Evolutionary conservation across 805 yeast species (phyloP), one percentile per base, ranked within the genome.

Genomic region (Candida peoriensis): DNA sequence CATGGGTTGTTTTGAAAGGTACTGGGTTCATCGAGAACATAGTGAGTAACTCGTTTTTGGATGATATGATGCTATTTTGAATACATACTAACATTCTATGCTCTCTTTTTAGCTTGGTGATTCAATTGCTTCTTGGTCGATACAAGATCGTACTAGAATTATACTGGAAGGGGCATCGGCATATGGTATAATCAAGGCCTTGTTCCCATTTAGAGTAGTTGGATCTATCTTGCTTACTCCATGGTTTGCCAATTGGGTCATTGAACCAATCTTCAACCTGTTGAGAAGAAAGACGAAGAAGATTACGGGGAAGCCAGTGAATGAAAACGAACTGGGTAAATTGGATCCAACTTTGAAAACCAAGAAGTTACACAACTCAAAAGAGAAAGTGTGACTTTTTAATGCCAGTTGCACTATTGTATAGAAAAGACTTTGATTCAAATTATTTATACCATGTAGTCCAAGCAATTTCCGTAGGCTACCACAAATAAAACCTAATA

Each of bases 121-220:
- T 24, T 54, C 38, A 20, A 46, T 39, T 5, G 41, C 42, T 40
- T 57, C 29, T 55, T 58, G 46, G 58, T 68, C 27, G 2, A 47
- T 78, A 12, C 67, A 64, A 27, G 77, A 75, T 23, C 75, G 77
- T 42, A 64, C 80, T 30, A 63, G 64, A 32, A 52, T 80, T 19
- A 60, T 84, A 6, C 54, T 78, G 44, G 84, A 82, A 43, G 94
- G 94, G 8, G 88, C 89, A 0, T 68, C 81, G 18, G 78, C 94
- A 0, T 85, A 78, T 47, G 81, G 79, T 5, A 58, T 79, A 4
- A 86, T 82, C 10, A 84, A 84, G 50, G 63, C 69, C 8, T 48
- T 72, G 16, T 55, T 77, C 41, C 85, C 86, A 0, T 33, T 76
- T 3, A 60, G 87, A 36, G 59, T 77, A 2, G 53, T 68, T 8